Base-by-base conservation (phyloP, 768 basidiomycete genomes). In the Ramaria sp. region DNA sequence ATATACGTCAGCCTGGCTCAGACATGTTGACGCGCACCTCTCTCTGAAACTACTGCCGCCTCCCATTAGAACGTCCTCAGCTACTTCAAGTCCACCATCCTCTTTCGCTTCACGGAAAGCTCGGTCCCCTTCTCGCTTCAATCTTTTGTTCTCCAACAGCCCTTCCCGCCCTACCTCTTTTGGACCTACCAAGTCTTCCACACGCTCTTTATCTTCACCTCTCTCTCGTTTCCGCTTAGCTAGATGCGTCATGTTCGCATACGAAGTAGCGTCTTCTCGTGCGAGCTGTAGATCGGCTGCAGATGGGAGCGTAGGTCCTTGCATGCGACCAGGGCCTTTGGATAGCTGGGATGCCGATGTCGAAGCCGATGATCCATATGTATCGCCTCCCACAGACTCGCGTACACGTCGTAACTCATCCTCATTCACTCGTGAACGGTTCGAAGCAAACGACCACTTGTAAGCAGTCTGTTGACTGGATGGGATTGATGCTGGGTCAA, bases 391-490 rank as follows among this genome's bases (percentile, higher is more conserved):
- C 4, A 91, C 83, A 53, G 80, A 76, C 55, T 78, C 78, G 24
- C 84, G 80, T 1, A 79, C 79, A 17, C 73, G 70, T 13, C 75
- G 76, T n/a, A 90, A 67, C 0, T 82, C 80, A 1, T 76, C 76
- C 12, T 67, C 69, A 37, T 91, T 86, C 0, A 74, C 76, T n/a
- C 74, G 73, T 19, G 79, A 79, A 2, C 72, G 65, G 57, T 88
- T 87, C 19, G 81, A 78, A 2, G 85, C 83, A 65, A 94, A 93
- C 0, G 81, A 80, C 91, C 91, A 94, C 71, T 88, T 91, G 70
- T 91, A 92, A 0, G 78, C 81, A 4, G 92, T 94, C 58, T 87
- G 83, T 47, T 79, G 74, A 34, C 81, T 83, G 2, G 88, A 81
- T 7, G 79, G 65, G 34, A 79, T 72, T 2, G 73, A 69, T 2